Evolutionary conservation across 208 protist genomes (phyloP).

Genomic region (Angomonas ambiguus): DNA sequence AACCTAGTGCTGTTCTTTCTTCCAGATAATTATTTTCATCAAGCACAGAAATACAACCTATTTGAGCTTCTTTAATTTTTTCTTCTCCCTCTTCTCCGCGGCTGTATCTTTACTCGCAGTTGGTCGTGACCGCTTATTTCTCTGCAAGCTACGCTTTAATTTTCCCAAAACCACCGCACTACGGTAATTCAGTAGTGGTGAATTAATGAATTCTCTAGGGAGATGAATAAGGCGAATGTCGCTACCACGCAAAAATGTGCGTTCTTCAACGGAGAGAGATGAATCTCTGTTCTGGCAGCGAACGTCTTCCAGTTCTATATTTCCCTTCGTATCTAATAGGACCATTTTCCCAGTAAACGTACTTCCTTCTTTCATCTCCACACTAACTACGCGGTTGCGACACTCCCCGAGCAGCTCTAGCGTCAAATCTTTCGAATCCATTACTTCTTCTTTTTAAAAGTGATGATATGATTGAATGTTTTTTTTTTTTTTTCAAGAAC

Average conservation of each 20-base stretch:
- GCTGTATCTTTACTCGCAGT: background rate
- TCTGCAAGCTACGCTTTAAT: conserved; percentile 43
- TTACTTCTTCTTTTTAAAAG: too few relatives aligned
- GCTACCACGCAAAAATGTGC: conserved; percentile 40
- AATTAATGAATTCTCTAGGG: conserved; percentile 49
- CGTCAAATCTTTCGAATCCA: conserved; percentile 27
- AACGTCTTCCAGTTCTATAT: conserved; percentile 61
- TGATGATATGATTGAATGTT: background rate
- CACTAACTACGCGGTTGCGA: conserved; percentile 29
- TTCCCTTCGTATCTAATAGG: conserved; percentile 36
- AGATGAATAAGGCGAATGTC: conserved; percentile 51
- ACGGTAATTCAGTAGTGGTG: conserved; percentile 46
- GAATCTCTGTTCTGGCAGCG: conserved; percentile 46
- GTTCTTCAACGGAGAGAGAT: conserved; percentile 44
- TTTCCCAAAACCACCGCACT: conserved; percentile 19
- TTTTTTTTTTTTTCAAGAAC: background rate
- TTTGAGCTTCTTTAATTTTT: background rate
- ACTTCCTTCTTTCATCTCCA: conserved; percentile 54
- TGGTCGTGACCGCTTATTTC: conserved; percentile 15
- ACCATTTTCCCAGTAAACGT: conserved; percentile 46
- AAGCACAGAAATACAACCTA: too few relatives aligned
- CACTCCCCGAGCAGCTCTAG: conserved; percentile 37
- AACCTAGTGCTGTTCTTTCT: background rate
- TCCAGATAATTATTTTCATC: background rate
- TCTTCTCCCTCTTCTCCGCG: background rate